Evolutionary conservation across 108 stramenopile genomes (phyloP).

Genomic region (Pseudonitzschia pungens): DNA sequence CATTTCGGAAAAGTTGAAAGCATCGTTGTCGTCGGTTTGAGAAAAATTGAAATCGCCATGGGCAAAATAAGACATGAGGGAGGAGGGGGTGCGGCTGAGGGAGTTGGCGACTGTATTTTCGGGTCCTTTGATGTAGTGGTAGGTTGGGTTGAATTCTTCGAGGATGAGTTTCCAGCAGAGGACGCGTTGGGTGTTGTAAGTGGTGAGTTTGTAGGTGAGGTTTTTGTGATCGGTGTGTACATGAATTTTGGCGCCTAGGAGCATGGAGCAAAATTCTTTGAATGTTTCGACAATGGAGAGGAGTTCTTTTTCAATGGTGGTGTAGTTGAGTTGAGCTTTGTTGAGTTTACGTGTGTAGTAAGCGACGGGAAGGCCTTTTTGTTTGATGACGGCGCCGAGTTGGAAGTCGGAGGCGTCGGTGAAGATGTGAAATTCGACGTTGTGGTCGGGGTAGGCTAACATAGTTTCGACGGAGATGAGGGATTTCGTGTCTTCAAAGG

Average conservation of each 20-base stretch:
- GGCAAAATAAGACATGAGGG: not conserved
- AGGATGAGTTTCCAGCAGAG: slow-evolving; percentile 38
- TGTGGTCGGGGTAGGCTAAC: slow-evolving; percentile 48
- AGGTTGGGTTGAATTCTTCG: slow-evolving; percentile 39
- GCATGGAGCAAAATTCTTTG: slow-evolving; percentile 45
- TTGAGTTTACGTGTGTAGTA: slow-evolving; percentile 47
- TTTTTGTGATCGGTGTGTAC: slow-evolving; percentile 46
- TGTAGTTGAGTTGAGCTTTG: slow-evolving; percentile 37
- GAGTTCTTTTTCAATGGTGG: slow-evolving; percentile 50
- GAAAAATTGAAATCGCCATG: too few relatives aligned
- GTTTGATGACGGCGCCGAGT: slow-evolving; percentile 41
- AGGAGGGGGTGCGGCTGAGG: not conserved
- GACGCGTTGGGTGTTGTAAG: slow-evolving; percentile 40
- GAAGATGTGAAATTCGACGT: slow-evolving; percentile 29
- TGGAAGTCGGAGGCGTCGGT: slow-evolving; percentile 39
- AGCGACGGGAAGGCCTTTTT: slow-evolving; percentile 38
- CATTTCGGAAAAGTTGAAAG: not conserved
- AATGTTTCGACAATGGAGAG: slow-evolving; percentile 51
- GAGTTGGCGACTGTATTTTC: not conserved
- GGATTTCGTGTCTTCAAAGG: slow-evolving; percentile 46
- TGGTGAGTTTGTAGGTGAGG: slow-evolving; percentile 19
- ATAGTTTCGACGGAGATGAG: slow-evolving; percentile 35
- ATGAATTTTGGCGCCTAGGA: slow-evolving; percentile 38
- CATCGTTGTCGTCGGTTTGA: too few relatives aligned
- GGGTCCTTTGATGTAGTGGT: not conserved